Evolutionary conservation across 2,329 filamentous ascomycete genomes (phyloP).

Genomic region (Helotiales sp.): DNA sequence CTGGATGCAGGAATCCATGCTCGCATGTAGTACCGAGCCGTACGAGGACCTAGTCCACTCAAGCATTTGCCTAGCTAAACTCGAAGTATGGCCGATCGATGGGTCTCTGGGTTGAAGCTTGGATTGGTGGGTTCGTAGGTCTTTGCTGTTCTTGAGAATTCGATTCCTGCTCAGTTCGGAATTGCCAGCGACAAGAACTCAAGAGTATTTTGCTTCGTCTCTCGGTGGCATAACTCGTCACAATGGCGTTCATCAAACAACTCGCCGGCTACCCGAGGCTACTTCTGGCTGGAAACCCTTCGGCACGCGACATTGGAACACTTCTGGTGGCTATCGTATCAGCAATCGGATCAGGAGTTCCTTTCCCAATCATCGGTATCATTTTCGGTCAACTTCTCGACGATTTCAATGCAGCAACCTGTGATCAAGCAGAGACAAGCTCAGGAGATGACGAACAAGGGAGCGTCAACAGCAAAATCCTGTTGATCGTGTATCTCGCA

Average conservation of each 20-base stretch:
- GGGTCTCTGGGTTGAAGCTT: slow-evolving; percentile 3
- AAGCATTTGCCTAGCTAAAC: slow-evolving; percentile 9
- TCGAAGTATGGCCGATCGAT: background rate
- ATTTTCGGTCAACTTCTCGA: slow-evolving; percentile 69
- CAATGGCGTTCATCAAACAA: slow-evolving; percentile 20
- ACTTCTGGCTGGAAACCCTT: slow-evolving; percentile 26
- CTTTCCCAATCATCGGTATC: slow-evolving; percentile 67
- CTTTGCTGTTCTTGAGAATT: background rate
- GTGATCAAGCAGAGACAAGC: slow-evolving; percentile 15
- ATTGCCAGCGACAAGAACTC: background rate
- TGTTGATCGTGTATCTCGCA: slow-evolving; percentile 66
- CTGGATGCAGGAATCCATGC: background rate
- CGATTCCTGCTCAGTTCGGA: background rate
- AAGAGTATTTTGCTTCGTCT: no score
- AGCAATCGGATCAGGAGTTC: slow-evolving; percentile 61
- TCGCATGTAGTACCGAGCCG: background rate
- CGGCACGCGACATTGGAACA: slow-evolving; percentile 39
- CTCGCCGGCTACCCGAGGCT: slow-evolving; percentile 25
- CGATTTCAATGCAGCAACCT: slow-evolving; percentile 61
- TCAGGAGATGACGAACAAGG: slow-evolving; percentile 7
- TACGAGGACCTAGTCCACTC: background rate
- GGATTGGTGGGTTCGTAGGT: background rate
- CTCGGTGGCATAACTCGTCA: background rate
- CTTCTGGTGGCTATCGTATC: slow-evolving; percentile 49
- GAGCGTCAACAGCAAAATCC: slow-evolving; percentile 52